Percentiles rank a stretch among this genome's conserved stretches.
Conservation (phyloP, 306 rosid species). For the Glycyrrhiza uralensis region DNA sequence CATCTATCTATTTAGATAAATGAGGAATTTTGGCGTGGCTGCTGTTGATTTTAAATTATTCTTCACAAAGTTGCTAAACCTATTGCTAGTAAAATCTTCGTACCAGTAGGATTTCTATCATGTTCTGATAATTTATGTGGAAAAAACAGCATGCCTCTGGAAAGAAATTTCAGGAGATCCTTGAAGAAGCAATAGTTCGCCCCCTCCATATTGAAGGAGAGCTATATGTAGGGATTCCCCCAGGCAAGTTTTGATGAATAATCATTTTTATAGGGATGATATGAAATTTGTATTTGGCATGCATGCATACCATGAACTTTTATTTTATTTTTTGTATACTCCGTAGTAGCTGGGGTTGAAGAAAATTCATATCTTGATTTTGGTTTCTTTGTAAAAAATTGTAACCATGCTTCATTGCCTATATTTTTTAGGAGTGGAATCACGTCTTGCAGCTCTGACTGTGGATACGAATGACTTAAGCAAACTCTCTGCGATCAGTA, state of each 20-base stretch:
- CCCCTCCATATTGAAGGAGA: constrained; percentile 92
- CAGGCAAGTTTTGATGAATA: constrained; percentile 53
- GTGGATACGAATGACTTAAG: constrained; percentile 53
- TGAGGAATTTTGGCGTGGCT: neutral
- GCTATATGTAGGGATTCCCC: constrained; percentile 92
- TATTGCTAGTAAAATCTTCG: neutral
- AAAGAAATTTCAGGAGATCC: constrained; percentile 86
- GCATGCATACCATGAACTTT: neutral
- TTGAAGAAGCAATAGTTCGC: constrained; percentile 80
- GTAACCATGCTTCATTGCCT: constrained; percentile 14
- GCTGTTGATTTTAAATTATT: neutral
- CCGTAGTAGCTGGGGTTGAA: neutral
- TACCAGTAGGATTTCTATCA: neutral
- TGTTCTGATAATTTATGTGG: constrained; percentile 40
- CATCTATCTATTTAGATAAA: neutral
- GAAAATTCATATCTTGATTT: neutral
- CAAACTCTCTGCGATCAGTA: constrained; percentile 41
- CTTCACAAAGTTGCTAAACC: neutral
- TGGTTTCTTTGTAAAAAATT: constrained; percentile 1
- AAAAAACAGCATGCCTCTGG: constrained; percentile 78
- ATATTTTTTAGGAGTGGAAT: constrained; percentile 72
- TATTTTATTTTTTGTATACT: neutral
- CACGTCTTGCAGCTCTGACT: constrained; percentile 87
- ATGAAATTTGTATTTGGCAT: neutral
- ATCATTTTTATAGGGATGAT: neutral